Evolutionary conservation across 768 basidiomycete genomes (phyloP).

Genomic region (Paxillus rubicundulus): DNA sequence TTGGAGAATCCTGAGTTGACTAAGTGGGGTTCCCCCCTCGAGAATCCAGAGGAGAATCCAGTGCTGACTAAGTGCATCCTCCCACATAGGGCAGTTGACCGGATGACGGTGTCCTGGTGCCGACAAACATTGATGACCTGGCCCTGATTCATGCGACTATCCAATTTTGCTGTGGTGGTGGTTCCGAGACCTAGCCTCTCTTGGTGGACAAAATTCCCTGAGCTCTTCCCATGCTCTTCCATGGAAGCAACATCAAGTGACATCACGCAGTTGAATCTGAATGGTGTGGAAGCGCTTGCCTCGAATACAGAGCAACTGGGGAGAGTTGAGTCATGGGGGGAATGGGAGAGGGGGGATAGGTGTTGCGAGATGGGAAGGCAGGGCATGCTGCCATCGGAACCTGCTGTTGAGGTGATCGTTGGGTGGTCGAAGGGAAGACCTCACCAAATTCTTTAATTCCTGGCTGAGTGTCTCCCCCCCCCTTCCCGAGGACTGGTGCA

Average conservation of each 20-base stretch:
- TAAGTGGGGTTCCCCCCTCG: no score
- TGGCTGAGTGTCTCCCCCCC: no score
- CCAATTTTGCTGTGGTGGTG: slow-evolving; percentile 42
- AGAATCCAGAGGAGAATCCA: no score
- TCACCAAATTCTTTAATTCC: no score
- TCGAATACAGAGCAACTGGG: slow-evolving; percentile 23
- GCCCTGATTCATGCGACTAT: slow-evolving; percentile 41
- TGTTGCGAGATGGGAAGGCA: slow-evolving; percentile 27
- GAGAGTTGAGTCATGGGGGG: slow-evolving; percentile 44
- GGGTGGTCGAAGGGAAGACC: no score
- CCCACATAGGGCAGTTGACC: no score
- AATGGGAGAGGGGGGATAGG: slow-evolving; percentile 53
- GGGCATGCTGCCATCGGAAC: slow-evolving; percentile 9
- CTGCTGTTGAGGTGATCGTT: slow-evolving; percentile 16
- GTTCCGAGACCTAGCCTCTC: slow-evolving; percentile 47
- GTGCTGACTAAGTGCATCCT: no score
- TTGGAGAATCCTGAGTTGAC: no score
- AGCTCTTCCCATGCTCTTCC: no score
- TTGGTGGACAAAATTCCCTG: slow-evolving; percentile 64
- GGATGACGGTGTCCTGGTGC: no score
- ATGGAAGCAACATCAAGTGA: slow-evolving; percentile 67
- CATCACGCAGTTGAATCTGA: slow-evolving; percentile 27
- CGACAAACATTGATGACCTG: no score
- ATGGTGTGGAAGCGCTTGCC: slow-evolving; percentile 18
- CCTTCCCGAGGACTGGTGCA: no score